These are phyloP conservation scores for Nigrospora sphaerica DNA, from an alignment of 2,329 filamentous ascomycete species.

Conservation along the genomic window DNA sequence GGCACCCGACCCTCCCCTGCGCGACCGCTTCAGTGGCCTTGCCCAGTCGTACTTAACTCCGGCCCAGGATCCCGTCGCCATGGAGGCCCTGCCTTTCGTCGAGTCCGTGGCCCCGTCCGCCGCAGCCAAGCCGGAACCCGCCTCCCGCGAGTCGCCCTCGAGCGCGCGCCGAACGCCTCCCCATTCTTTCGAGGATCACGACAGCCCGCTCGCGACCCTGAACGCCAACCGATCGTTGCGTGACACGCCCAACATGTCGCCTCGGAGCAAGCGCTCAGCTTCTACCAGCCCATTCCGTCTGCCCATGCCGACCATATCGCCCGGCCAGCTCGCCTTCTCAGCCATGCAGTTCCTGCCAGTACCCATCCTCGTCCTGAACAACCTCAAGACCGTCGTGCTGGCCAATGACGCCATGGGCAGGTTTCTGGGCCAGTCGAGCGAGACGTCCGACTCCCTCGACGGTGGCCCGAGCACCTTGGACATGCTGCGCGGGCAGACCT, in stretches of 20 bases:
- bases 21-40: not conserved
- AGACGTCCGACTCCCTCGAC: constrained; percentile 29
- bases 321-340: constrained; percentile 54
- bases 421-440: constrained; percentile 52
- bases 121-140: no score
- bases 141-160: no score
- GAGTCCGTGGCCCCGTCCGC: not conserved
- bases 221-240: not conserved
- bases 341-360: constrained; percentile 70
- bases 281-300: constrained; percentile 28
- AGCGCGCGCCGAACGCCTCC: no score
- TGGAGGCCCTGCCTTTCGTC: not conserved
- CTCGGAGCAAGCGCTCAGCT: constrained; percentile 12
- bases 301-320: constrained; percentile 39
- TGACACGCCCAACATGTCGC: constrained; percentile 4
- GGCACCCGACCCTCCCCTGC: constrained; percentile 1
- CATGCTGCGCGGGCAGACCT: constrained; percentile 54
- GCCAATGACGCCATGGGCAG: constrained; percentile 72
- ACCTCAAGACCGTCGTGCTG: constrained; percentile 61
- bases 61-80: not conserved
- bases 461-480: constrained; percentile 44
- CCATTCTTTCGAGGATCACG: not conserved
- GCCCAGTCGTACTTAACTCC: not conserved
- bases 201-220: not conserved
- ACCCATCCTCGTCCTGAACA: constrained; percentile 62